These are phyloP conservation scores for Zoysia matrella DNA, from an alignment of 202 grass and related monocot genomes.

Conservation along the genomic window DNA sequence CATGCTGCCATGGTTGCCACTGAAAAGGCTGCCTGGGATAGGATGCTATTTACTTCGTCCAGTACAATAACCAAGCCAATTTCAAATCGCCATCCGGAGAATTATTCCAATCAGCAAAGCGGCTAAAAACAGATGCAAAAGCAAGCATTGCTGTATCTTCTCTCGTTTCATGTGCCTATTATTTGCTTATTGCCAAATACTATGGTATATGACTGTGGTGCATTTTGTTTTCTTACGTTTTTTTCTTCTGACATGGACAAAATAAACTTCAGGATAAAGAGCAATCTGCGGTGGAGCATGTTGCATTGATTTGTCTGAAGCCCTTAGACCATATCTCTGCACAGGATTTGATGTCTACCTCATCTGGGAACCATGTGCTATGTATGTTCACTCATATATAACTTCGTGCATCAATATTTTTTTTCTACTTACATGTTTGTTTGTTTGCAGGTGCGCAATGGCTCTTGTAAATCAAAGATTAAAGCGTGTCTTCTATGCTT, in stretches of 20 bases:
- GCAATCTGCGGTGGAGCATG: neutral
- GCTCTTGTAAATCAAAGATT: slow-evolving; percentile 49
- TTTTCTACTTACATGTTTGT: neutral
- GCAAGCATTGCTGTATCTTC: slow-evolving; percentile 5
- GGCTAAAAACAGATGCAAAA: slow-evolving; percentile 57
- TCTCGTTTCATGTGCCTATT: neutral
- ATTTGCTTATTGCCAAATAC: neutral
- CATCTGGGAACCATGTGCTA: no score
- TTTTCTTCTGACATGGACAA: neutral
- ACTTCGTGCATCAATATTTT: no score
- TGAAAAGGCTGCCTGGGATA: slow-evolving; percentile 87
- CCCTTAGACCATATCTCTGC: slow-evolving; percentile 83
- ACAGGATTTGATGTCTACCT: slow-evolving; percentile 35
- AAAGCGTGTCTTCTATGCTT: slow-evolving; percentile 65
- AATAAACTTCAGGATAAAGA: slow-evolving; percentile 44
- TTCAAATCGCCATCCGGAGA: slow-evolving; percentile 40
- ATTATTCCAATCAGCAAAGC: slow-evolving; percentile 57
- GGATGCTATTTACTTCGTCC: slow-evolving; percentile 52
- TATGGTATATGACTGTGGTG: slow-evolving; percentile 4
- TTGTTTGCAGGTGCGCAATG: slow-evolving; percentile 89
- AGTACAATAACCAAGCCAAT: slow-evolving; percentile 16
- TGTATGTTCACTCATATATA: no score
- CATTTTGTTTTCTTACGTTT: neutral
- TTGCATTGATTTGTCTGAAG: slow-evolving; percentile 41
- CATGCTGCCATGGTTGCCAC: slow-evolving; percentile 91